Evolutionary conservation across 2,329 filamentous ascomycete genomes (phyloP).

Genomic region (Aureobasidium sp.): DNA sequence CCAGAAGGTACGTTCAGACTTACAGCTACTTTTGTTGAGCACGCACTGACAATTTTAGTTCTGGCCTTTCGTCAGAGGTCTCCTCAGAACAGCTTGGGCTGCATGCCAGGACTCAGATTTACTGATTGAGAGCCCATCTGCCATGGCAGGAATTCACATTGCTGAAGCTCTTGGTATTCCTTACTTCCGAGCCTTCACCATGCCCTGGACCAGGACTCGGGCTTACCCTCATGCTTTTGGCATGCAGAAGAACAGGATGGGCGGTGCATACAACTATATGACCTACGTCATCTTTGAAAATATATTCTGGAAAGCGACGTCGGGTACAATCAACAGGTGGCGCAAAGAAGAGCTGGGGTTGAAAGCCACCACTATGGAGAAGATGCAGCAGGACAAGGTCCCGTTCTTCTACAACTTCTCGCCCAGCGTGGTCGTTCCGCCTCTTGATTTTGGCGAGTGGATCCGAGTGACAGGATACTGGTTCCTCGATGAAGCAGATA

Average conservation of each 20-base stretch:
- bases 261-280: constrained; percentile 88
- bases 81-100: constrained; percentile 70
- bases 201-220: constrained; percentile 95
- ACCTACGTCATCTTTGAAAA: constrained; percentile 96
- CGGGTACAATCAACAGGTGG: constrained; percentile 88
- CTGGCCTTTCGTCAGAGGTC: constrained; percentile 86
- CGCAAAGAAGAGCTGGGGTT: constrained; percentile 70
- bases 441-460: constrained; percentile 95
- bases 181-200: constrained; percentile 95
- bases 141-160: constrained; percentile 97
- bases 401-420: constrained; percentile 98
- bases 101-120: constrained; percentile 83
- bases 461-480: constrained; percentile 96
- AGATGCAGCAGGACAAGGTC: constrained; percentile 94
- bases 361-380: constrained; percentile 73
- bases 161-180: constrained; percentile 87
- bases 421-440: constrained; percentile 84
- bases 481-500: constrained; percentile 72
- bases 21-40: neutral
- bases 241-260: constrained; percentile 86
- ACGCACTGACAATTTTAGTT: constrained; percentile 39
- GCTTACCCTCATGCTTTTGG: constrained; percentile 96
- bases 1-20: constrained; percentile 40
- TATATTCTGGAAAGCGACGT: constrained; percentile 91
- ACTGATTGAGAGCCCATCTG: constrained; percentile 88